Evolutionary conservation across 1,284 basidiomycete genomes (phyloP), one percentile per base, ranked within the genome.

Genomic region (Singerocomus inundabilis): DNA sequence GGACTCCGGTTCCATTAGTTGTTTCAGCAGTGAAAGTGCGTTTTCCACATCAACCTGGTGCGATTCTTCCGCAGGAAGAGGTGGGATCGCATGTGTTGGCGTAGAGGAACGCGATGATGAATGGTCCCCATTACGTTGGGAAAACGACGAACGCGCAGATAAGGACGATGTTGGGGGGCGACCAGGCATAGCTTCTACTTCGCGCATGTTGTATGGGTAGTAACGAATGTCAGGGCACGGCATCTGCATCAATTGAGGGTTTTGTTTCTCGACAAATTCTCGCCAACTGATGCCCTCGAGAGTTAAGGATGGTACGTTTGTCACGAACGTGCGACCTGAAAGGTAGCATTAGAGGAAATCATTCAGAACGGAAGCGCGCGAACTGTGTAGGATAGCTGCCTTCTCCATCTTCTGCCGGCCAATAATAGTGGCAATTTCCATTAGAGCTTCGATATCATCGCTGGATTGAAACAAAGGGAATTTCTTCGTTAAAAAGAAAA

Each of bases 381-480:
- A 63, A 97, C 94, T 94, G 68, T 99, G 96, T 44, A 98, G 67
- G 34, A 89, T 81, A 0, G 95, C 95, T 36, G 84, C 82, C 60
- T 81, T 85, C 67, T 96, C 95, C 82, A 98, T 93, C 44, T 81
- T 80, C 54, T 77, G 78, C 53, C 81, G 82, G 4, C 96, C 97
- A 59, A 98, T 85, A 42, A 99, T 85, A 11, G 84, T 77, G 6
- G 92, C 88, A 48, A 99, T 89, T 71, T 99, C 96, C 81, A 98
- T 88, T 33, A 99, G 73, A 6, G 96, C 96, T 67, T 99, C 96
- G 29, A 88, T 82, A 66, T 99, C 96, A 66, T 98, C 94, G 62
- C 83, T 91, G 25, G 95, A 93, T 64, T 95, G 92, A 73, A 99
- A 96, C 21, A 98, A 72, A 1, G 96, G 96, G 62, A 98, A 99